Conservation (phyloP, 768 basidiomycete species). For the Tricholoma matsutake region DNA sequence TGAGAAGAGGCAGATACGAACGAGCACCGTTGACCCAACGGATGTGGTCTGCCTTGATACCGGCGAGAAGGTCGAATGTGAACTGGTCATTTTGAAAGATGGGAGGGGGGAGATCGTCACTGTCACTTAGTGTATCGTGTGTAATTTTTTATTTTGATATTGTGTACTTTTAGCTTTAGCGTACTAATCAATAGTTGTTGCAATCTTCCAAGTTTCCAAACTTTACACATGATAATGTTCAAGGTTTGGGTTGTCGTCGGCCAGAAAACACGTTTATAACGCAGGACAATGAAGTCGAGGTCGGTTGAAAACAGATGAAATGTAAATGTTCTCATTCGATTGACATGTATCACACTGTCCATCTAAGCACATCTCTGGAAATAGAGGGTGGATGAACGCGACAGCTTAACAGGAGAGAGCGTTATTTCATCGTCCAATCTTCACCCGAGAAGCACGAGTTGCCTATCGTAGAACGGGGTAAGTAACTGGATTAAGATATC, state of each 20-base stretch:
- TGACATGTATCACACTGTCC: slow-evolving; percentile 14
- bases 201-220: not conserved
- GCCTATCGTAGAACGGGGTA: slow-evolving; percentile 30
- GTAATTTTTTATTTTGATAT: not conserved
- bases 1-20: slow-evolving; percentile 78
- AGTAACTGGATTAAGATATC: slow-evolving; percentile 10
- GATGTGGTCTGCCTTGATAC: slow-evolving; percentile 90
- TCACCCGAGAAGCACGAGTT: slow-evolving; percentile 39
- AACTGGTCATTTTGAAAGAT: slow-evolving; percentile 89
- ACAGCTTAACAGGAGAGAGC: slow-evolving; percentile 5
- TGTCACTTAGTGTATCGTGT: slow-evolving; percentile 53
- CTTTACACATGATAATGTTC: not conserved
- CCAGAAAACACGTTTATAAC: not conserved
- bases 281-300: no score
- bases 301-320: not conserved
- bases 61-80: slow-evolving; percentile 88
- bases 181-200: not conserved
- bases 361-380: slow-evolving; percentile 4
- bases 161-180: not conserved
- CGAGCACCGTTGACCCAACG: slow-evolving; percentile 81
- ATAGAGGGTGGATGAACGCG: not conserved
- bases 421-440: slow-evolving; percentile 28
- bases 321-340: slow-evolving; percentile 12
- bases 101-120: slow-evolving; percentile 88
- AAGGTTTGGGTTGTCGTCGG: not conserved